Conservation (phyloP, 345 rosid genomes). For the Aquilaria yunnanensis region DNA sequence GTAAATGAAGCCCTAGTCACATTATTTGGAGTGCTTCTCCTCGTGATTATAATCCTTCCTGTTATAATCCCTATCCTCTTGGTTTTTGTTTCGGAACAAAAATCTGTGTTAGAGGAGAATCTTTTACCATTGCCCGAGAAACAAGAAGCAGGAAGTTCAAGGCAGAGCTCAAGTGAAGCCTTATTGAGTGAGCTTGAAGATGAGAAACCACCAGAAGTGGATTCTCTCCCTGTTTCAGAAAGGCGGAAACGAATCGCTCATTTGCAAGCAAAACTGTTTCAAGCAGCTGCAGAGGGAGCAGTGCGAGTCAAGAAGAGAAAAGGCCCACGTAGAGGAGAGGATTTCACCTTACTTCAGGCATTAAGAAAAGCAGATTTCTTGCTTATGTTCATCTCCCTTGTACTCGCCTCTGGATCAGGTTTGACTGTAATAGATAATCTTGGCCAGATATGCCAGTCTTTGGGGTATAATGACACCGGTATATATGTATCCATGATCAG, state of each 20-base stretch:
- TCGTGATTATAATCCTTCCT: conserved; percentile 48
- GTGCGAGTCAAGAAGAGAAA: conserved; percentile 52
- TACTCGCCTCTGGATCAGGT: conserved; percentile 79
- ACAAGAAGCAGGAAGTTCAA: conserved; percentile 21
- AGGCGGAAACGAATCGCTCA: conserved; percentile 46
- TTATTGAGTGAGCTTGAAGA: conserved; percentile 71
- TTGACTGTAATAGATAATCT: conserved; percentile 76
- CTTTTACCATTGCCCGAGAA: conserved; percentile 29
- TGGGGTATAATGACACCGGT: conserved; percentile 50
- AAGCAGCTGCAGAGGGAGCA: conserved; percentile 60
- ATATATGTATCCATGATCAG: conserved; percentile 79
- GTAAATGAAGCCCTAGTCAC: conserved; percentile 34
- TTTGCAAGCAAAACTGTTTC: conserved; percentile 47
- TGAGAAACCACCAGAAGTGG: conserved; percentile 41
- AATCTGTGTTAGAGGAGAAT: conserved; percentile 18
- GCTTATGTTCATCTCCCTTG: conserved; percentile 65
- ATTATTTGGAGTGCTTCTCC: conserved; percentile 36
- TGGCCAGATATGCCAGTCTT: conserved; percentile 71
- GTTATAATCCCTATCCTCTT: conserved; percentile 45
- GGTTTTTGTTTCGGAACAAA: conserved; percentile 24
- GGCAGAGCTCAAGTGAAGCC: conserved; percentile 28
- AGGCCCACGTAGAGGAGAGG: conserved; percentile 70
- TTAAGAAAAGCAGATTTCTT: conserved; percentile 64
- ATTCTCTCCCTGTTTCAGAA: conserved; percentile 43
- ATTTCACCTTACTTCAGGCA: conserved; percentile 70